Evolutionary conservation across 805 yeast species (phyloP), one percentile per base, ranked within the genome.

Genomic region (Starmerella lactis-condensi): DNA sequence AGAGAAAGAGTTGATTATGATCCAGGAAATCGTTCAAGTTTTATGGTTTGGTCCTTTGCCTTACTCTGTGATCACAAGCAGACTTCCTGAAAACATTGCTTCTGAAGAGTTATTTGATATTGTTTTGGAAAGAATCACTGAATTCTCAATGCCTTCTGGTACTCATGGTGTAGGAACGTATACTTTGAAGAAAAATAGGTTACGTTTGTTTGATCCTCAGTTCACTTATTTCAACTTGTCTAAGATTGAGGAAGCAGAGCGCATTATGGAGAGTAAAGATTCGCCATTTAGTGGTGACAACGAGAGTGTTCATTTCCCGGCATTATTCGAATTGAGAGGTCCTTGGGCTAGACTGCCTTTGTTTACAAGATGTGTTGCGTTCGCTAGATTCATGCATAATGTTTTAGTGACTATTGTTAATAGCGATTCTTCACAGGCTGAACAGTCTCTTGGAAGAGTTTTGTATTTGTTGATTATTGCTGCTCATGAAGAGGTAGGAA

Each of bases 241-340:
- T 42, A 72, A 70, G 32, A 66, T 85, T 33, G 94, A 81, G 33
- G 94, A 81, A 37, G 85, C 92, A 5, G 74, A 76, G 34, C 64
- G 62, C 27, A 54, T 69, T 4, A 54, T 77, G 19, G 71, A 72
- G 42, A 66, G 64, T 21, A 55, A 60, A 33, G 46, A 54, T 17
- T 52, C 51, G 1, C 57, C 62, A 3, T n/a, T n/a, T n/a, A n/a
- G n/a, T n/a, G n/a, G n/a, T n/a, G n/a, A n/a, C n/a, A n/a, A n/a
- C n/a, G 69, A 69, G 3, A 60, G 72, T 4, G 71, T 64, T 12
- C 58, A 78, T 6, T 61, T 62, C 5, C 91, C 93, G 0, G 51
- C 57, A 1, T 43, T 65, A 22, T 39, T 38, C 18, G 41, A 42
- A 3, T 39, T 57, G 7, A 5, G 18, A 11, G 57, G 54, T 1